Conservation (phyloP, 768 basidiomycete genomes). For the Clathrus columnatus region DNA sequence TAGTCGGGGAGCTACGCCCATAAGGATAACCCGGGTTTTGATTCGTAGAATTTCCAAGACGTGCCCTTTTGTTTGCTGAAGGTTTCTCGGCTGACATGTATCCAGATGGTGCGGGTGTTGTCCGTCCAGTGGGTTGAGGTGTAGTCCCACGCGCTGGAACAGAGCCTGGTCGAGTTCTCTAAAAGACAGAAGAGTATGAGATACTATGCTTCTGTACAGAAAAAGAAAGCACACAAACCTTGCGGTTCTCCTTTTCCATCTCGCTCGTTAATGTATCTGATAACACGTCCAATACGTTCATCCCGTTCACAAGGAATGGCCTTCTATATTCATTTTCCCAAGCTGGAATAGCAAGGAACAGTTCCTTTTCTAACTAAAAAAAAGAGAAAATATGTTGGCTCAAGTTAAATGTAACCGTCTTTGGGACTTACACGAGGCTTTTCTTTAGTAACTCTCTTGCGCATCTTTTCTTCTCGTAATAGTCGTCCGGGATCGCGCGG, state of each 20-base stretch:
- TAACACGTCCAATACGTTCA: conserved; percentile 70
- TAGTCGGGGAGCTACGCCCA: conserved; percentile 21
- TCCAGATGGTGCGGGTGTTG: conserved; percentile 52
- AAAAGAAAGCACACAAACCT: conserved; percentile 20
- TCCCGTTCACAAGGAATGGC: conserved; percentile 78
- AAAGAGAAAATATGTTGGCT: background rate
- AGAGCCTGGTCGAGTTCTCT: conserved; percentile 37
- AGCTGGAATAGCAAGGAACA: conserved; percentile 63
- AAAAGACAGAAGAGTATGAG: background rate
- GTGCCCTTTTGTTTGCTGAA: conserved; percentile 48
- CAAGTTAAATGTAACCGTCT: background rate
- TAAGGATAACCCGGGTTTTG: conserved; percentile 34
- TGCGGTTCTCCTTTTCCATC: conserved; percentile 75
- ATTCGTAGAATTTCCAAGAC: conserved; percentile 43
- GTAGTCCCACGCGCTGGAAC: conserved; percentile 57
- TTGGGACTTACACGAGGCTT: conserved; percentile 71
- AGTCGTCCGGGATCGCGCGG: conserved; percentile 77
- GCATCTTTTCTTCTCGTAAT: conserved; percentile 92
- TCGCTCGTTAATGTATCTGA: conserved; percentile 51
- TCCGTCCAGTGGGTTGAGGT: conserved; percentile 31
- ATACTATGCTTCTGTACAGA: background rate
- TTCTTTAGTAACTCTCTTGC: conserved; percentile 85
- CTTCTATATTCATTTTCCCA: conserved; percentile 78
- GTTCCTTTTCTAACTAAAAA: conserved; percentile 79
- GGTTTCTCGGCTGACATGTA: conserved; percentile 37